A percentile compares a stretch with the other conserved stretches of the same genome.
Evolutionary conservation across 2,329 filamentous ascomycete genomes (phyloP).

Genomic region (Thermothelomyces thermophilus): DNA sequence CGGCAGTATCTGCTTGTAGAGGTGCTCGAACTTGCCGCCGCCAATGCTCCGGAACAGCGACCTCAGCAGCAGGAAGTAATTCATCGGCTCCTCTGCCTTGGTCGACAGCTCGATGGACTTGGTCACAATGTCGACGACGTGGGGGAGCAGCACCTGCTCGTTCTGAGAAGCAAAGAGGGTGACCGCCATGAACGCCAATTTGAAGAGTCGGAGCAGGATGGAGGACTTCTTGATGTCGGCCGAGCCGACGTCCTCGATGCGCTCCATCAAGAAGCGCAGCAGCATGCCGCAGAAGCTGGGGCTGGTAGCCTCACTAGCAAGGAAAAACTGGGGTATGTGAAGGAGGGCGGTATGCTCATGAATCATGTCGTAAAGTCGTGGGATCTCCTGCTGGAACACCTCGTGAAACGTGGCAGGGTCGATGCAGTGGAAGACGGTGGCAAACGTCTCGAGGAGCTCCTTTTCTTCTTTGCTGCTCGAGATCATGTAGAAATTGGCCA

Average conservation of each 20-base stretch:
- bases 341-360: constrained; percentile 92
- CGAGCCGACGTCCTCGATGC: constrained; percentile 89
- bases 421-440: constrained; percentile 96
- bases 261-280: constrained; percentile 92
- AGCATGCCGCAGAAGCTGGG: constrained; percentile 98
- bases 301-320: constrained; percentile 97
- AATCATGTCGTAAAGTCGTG: constrained; percentile 93
- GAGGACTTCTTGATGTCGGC: constrained; percentile 88
- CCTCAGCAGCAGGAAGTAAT: constrained; percentile 90
- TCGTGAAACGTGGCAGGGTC: constrained; percentile 98
- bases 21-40: constrained; percentile 90
- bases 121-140: constrained; percentile 95
- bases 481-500: constrained; percentile 91
- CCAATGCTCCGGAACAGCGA: constrained; percentile 95
- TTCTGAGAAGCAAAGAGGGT: constrained; percentile 93
- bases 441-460: constrained; percentile 93
- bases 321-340: constrained; percentile 94
- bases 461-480: constrained; percentile 95
- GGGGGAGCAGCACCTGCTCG: constrained; percentile 88
- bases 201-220: constrained; percentile 89
- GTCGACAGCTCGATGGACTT: constrained; percentile 95
- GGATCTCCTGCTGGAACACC: constrained; percentile 96
- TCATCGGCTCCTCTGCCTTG: constrained; percentile 94
- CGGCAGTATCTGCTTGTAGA: constrained; percentile 97
- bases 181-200: constrained; percentile 98